phyloP scores from a whole-genome alignment of 192 early-diverging fungal species.

The Haplosporangium gracile region DNA sequence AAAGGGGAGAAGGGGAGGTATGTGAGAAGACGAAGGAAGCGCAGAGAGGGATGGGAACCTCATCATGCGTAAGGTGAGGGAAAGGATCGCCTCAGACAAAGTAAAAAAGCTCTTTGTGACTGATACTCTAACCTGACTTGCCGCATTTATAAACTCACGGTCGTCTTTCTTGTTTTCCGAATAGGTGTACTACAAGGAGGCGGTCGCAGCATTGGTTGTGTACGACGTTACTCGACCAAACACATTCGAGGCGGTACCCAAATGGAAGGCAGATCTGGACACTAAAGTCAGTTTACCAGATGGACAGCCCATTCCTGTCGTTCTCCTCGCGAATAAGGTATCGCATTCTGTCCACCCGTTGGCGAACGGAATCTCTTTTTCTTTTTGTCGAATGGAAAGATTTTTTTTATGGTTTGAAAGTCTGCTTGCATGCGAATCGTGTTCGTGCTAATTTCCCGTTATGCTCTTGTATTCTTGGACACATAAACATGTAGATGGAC shows the following conservation, averaged over 20 bases:
- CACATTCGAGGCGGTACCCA: constrained; percentile 68
- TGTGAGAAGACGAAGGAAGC: not conserved
- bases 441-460: not conserved
- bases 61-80: too few relatives aligned
- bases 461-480: not conserved
- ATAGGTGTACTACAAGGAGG: constrained; percentile 73
- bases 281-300: constrained; percentile 67
- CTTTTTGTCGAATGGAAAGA: not conserved
- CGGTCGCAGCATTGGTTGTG: constrained; percentile 69
- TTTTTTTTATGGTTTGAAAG: not conserved
- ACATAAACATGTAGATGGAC: constrained; percentile 54
- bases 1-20: not conserved
- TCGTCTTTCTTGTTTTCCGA: not conserved
- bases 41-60: not conserved
- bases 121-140: not conserved
- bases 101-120: not conserved
- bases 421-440: not conserved
- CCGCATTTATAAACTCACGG: not conserved
- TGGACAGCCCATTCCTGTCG: constrained; percentile 66
- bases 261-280: constrained; percentile 73
- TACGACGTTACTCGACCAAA: constrained; percentile 70
- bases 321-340: constrained; percentile 73
- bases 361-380: not conserved
- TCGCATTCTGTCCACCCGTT: too few relatives aligned
- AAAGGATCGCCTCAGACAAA: not conserved